Base-by-base conservation (phyloP, 345 rosid genomes). In the Linum usitatissimum region DNA sequence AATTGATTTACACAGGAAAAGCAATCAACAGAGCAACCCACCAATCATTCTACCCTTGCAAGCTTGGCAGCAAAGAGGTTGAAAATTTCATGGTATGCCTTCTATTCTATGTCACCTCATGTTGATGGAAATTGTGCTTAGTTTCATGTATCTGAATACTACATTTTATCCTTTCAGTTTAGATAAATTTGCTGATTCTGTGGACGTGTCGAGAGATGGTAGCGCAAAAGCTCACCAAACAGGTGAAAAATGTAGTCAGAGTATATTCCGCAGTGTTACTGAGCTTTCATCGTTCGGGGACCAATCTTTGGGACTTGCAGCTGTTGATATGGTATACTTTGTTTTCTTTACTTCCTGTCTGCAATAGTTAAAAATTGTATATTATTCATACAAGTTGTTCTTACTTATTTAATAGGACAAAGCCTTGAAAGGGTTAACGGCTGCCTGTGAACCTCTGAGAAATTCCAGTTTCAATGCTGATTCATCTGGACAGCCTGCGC, bases 371-470 rank as follows among this genome's bases (percentile, higher is more conserved):
- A 15, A 45, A 34, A 23, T 5, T 45, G 51, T 45, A 17, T 15
- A 45, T 45, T 45, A 45, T 45, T 45, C 15, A 10, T 45, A 45
- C 51, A 45, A 12, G 13, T 45, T 45, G 51, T 45, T 40, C 40
- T n/a, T 53, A 49, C 53, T 71, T 48, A 66, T 67, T 72, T 65
- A 58, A 57, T 68, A 93, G 99, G 87, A 80, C 61, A 84, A 90
- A 76, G 97, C 92, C 9, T 73, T 93, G 65, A 93, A 84, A 82
- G 97, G 95, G 74, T 76, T 93, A 2, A 23, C 28, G 70, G 84
- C 80, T 64, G 69, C 87, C 65, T 70, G 70, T 71, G 81, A 75
- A 71, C 61, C 75, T 42, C 12, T 30, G n/a, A 21, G n/a, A 6
- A 51, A 73, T 63, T 67, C 83, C 38, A 60, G 64, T 61, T 68